Evolutionary conservation across 306 rosid species (phyloP).

Genomic region (Sindora glabra): DNA sequence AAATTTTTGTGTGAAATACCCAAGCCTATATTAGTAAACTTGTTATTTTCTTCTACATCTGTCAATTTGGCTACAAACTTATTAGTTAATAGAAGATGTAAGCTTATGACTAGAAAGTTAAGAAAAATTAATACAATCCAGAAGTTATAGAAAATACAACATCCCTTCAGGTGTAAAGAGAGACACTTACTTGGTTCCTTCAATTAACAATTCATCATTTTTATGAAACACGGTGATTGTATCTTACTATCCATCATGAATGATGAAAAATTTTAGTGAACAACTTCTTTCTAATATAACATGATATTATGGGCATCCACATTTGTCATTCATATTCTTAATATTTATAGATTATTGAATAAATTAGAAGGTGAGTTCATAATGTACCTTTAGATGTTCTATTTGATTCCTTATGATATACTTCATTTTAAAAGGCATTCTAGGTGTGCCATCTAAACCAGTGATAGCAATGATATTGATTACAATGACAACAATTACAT

Average conservation of each 20-base stretch:
- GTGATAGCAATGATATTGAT: too few relatives aligned
- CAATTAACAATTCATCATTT: constrained; percentile 23
- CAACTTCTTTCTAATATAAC: constrained; percentile 33
- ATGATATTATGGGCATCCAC: not conserved
- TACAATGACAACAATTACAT: too few relatives aligned
- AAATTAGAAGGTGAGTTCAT: too few relatives aligned
- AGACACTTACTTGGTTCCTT: constrained; percentile 28
- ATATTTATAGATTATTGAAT: too few relatives aligned
- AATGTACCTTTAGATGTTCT: constrained; percentile 30
- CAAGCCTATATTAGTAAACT: constrained; percentile 23
- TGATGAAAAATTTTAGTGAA: constrained; percentile 27
- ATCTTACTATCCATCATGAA: constrained; percentile 49
- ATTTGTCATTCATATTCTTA: not conserved
- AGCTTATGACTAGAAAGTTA: not conserved
- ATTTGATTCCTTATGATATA: constrained; percentile 29
- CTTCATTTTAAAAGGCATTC: constrained; percentile 41
- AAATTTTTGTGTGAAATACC: constrained; percentile 9
- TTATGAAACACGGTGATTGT: constrained; percentile 15
- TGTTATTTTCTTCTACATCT: constrained; percentile 33
- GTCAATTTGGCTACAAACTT: constrained; percentile 33
- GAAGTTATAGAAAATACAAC: not conserved
- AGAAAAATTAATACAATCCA: not conserved
- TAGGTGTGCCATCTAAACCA: constrained; percentile 55
- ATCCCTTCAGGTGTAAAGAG: not conserved
- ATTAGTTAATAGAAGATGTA: not conserved